Evolutionary conservation across 2,329 filamentous ascomycete species (phyloP), one percentile per base, ranked within the genome.

Genomic region (Corniculantispora saksenae): DNA sequence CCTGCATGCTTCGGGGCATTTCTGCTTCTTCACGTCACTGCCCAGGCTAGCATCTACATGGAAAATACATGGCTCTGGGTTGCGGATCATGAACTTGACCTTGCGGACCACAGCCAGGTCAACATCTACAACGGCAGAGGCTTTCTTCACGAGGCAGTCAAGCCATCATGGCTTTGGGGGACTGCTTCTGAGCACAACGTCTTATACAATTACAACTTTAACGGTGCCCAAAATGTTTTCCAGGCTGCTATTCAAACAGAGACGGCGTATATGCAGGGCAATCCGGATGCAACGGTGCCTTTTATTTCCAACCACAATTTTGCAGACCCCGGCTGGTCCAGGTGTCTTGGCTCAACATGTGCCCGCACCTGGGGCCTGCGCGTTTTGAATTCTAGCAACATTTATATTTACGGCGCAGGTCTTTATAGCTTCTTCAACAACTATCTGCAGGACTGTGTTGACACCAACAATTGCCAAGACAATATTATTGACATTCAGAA

Each of bases 21-120:
- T 77, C 76, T 91, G 75, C 79, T 92, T 69, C 77, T 91, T 48
- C 89, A 91, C 75, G 73, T 91, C 59, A 90, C 88, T 2, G 66
- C 78, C n/a, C 74, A 82, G 40, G 84, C 85, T 60, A 90, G 87
- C 70, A 86, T 87, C 54, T 97, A 97, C 79, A 81, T 97, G 53
- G 94, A 97, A 82, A 97, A 97, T 80, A 88, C 84, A 55, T 97
- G 92, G 92, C 89, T 92, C 77, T 97, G 93, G 93, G 90, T 93
- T 55, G 88, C 93, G 3, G 93, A 97, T 76, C 93, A 97, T 81
- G 92, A 96, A 74, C 89, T 97, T 27, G 94, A 97, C 75, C 84
- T 88, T 15, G 69, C 78, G 10, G 89, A 90, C 72, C 86, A 91
- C 76, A 87, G 90, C 74, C 91, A 95, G 77, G 90, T 95, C 76